These are phyloP conservation scores for Chaetomiaceae sp. DNA, from an alignment of 2,329 filamentous ascomycete species.

Conservation along the genomic window DNA sequence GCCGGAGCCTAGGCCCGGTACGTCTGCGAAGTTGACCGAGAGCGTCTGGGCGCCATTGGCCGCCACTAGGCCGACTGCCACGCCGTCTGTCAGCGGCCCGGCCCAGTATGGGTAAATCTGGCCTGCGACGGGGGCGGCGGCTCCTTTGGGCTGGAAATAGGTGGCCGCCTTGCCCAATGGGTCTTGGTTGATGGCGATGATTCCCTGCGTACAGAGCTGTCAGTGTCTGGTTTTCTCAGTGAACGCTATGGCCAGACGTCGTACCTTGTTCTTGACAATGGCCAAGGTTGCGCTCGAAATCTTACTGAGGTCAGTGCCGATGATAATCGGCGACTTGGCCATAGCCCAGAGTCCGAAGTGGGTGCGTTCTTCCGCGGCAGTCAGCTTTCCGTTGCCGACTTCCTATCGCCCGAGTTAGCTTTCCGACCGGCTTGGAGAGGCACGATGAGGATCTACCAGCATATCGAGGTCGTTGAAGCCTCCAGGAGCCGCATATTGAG, in stretches of 20 bases:
- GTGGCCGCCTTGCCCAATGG: conserved; percentile 1
- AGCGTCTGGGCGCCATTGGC: neutral
- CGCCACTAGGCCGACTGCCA: neutral
- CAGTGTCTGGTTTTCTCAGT: neutral
- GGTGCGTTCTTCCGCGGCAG: neutral
- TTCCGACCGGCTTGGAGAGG: neutral
- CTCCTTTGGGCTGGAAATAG: neutral
- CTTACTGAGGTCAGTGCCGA: neutral
- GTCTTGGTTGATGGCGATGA: conserved; percentile 2
- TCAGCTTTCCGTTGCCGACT: neutral
- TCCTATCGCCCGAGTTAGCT: neutral
- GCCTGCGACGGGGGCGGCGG: neutral
- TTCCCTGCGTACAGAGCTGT: neutral
- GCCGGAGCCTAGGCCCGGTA: neutral
- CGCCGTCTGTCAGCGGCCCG: neutral
- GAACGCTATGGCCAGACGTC: neutral
- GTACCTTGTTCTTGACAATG: conserved; percentile 1
- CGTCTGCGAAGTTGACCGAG: neutral
- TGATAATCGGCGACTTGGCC: neutral
- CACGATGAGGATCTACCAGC: neutral
- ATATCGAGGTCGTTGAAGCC: conserved; percentile 2
- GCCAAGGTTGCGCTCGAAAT: neutral
- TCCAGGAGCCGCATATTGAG: neutral
- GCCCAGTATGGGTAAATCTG: neutral
- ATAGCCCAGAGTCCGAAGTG: conserved; percentile 4